Evolutionary conservation across 1,284 basidiomycete species (phyloP).

Genomic region (Ceratobasidium sp.): DNA sequence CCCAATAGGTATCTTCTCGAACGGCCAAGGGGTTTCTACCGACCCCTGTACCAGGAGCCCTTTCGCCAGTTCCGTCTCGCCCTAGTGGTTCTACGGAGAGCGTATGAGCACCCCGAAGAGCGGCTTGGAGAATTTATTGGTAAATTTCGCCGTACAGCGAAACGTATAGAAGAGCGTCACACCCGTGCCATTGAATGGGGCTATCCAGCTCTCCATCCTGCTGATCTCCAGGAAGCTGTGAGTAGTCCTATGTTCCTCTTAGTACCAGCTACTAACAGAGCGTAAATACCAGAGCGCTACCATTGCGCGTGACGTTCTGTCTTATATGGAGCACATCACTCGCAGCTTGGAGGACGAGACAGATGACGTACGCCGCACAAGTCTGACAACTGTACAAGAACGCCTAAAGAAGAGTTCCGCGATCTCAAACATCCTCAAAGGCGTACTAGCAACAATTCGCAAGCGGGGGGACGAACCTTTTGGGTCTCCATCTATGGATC

Average conservation of each 20-base stretch:
- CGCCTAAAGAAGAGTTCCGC: constrained; percentile 5
- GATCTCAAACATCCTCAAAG: neutral
- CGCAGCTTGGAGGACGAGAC: neutral
- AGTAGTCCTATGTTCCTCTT: neutral
- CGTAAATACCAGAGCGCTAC: neutral
- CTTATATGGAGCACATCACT: neutral
- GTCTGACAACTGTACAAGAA: neutral
- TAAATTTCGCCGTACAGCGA: constrained; percentile 9
- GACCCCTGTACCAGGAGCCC: neutral
- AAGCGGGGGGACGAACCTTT: neutral
- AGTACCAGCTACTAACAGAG: no score
- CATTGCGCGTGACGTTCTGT: neutral
- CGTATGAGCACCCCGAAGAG: constrained; percentile 14
- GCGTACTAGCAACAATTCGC: constrained; percentile 9
- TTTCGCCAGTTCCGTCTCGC: constrained; percentile 26
- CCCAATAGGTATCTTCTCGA: constrained; percentile 21
- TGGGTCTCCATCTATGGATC: neutral
- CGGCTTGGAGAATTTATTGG: neutral
- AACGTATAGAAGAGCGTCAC: constrained; percentile 6
- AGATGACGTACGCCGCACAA: neutral
- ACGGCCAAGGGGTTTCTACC: neutral
- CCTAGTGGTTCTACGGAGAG: neutral
- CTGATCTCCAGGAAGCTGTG: constrained; percentile 19
- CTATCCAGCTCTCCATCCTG: constrained; percentile 10
- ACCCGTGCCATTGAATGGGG: constrained; percentile 13